phyloP scores from a whole-genome alignment of 306 rosid genomes.

The Trifolium repens region DNA sequence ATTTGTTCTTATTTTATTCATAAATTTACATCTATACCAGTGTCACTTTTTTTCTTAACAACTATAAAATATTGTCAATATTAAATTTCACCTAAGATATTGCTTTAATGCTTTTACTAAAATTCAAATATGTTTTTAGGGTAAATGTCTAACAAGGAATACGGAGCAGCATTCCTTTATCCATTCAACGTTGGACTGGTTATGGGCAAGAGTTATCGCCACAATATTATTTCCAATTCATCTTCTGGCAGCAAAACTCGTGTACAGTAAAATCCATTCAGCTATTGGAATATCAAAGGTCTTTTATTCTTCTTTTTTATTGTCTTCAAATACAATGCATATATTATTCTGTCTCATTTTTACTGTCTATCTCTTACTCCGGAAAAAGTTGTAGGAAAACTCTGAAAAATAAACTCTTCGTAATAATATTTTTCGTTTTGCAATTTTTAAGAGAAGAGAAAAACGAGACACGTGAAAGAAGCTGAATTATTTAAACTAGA shows the following conservation, averaged over 20 bases:
- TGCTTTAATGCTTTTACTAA: constrained; percentile 30
- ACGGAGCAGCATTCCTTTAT: constrained; percentile 56
- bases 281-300: constrained; percentile 82
- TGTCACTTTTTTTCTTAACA: constrained; percentile 5
- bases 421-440: not conserved
- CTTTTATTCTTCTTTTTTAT: constrained; percentile 19
- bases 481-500: not conserved
- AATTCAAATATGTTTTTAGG: constrained; percentile 57
- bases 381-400: not conserved
- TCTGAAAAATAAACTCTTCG: constrained; percentile 8
- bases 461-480: not conserved
- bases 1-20: not conserved
- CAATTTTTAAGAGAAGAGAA: not conserved
- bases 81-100: constrained; percentile 30
- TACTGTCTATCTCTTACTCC: not conserved
- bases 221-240: constrained; percentile 78
- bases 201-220: constrained; percentile 71
- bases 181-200: constrained; percentile 67
- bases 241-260: constrained; percentile 68
- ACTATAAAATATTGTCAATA: not conserved
- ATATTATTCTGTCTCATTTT: constrained; percentile 21
- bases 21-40: not conserved
- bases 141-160: constrained; percentile 66
- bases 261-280: constrained; percentile 78
- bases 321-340: not conserved